phyloP scores from a whole-genome alignment of 164 flowering plant genomes.

The Nymphaea colorata region DNA sequence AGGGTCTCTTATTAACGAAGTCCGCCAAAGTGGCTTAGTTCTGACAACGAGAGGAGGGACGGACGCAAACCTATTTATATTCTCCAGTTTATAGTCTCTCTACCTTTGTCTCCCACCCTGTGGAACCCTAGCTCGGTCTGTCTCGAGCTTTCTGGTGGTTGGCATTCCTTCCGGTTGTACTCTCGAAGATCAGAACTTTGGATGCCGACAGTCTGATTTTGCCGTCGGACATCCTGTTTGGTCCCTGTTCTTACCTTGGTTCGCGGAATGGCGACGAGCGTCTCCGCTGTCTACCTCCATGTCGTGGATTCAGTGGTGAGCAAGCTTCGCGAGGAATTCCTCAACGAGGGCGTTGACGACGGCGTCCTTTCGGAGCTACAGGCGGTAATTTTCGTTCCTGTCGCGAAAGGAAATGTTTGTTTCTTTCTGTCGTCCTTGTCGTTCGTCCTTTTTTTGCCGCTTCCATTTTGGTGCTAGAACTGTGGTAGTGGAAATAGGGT shows the following conservation, averaged over 20 bases:
- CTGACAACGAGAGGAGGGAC: too few species aligned
- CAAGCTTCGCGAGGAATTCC: constrained; percentile 9
- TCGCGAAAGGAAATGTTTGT: too few species aligned
- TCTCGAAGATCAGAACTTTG: not conserved
- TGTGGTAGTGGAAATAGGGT: not conserved
- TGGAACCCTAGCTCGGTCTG: not conserved
- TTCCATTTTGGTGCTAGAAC: not conserved
- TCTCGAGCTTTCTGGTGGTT: not conserved
- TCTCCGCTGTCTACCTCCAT: constrained; percentile 11
- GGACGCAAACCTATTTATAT: too few species aligned
- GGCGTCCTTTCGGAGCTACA: constrained; percentile 8
- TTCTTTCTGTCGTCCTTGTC: not conserved
- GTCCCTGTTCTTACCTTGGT: not conserved
- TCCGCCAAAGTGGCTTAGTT: too few species aligned
- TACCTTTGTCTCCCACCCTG: too few species aligned
- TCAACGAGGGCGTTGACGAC: constrained; percentile 5
- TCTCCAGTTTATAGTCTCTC: too few species aligned
- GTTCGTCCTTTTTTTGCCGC: not conserved
- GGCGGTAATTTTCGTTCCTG: not conserved
- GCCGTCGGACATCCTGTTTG: not conserved
- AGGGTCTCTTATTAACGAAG: too few species aligned
- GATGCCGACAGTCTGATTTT: not conserved
- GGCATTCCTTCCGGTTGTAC: too few species aligned
- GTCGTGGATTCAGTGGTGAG: constrained; percentile 11
- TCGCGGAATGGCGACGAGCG: constrained; percentile 7